These are phyloP conservation scores for Elsinoe ampelina DNA, from an alignment of 2,329 filamentous ascomycete genomes.

Conservation along the genomic window DNA sequence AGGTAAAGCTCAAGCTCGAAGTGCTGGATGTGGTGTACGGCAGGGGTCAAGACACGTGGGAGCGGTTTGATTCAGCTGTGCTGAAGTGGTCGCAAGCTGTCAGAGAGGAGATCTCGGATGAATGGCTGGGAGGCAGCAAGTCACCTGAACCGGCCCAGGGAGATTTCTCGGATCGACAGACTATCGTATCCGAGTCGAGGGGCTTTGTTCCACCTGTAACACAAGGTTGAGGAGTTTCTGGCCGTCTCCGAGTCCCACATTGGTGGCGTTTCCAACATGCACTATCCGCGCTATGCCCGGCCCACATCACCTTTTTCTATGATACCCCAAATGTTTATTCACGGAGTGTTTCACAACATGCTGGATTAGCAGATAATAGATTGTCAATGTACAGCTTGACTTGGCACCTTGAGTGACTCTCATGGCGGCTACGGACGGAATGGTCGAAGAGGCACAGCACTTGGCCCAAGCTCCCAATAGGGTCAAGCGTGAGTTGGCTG, in stretches of 20 bases:
- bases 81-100: slow-evolving; percentile 76
- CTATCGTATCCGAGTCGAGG: neutral
- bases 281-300: slow-evolving; percentile 2
- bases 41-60: slow-evolving; percentile 60
- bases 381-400: no score
- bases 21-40: slow-evolving; percentile 79
- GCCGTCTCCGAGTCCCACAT: slow-evolving; percentile 5
- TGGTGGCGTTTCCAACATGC: slow-evolving; percentile 2
- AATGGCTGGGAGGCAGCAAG: slow-evolving; percentile 40
- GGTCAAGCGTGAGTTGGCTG: neutral
- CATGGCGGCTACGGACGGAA: neutral
- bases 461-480: neutral
- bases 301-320: slow-evolving; percentile 6
- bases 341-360: neutral
- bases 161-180: slow-evolving; percentile 10
- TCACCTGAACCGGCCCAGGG: neutral
- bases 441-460: neutral
- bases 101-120: slow-evolving; percentile 69
- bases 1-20: slow-evolving; percentile 72
- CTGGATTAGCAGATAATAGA: neutral
- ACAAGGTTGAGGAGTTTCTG: slow-evolving; percentile 8
- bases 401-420: neutral
- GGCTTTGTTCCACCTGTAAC: neutral
- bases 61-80: slow-evolving; percentile 72
- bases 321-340: neutral